Evolutionary conservation across 1,284 basidiomycete genomes (phyloP).

Genomic region (Boletus sp.): DNA sequence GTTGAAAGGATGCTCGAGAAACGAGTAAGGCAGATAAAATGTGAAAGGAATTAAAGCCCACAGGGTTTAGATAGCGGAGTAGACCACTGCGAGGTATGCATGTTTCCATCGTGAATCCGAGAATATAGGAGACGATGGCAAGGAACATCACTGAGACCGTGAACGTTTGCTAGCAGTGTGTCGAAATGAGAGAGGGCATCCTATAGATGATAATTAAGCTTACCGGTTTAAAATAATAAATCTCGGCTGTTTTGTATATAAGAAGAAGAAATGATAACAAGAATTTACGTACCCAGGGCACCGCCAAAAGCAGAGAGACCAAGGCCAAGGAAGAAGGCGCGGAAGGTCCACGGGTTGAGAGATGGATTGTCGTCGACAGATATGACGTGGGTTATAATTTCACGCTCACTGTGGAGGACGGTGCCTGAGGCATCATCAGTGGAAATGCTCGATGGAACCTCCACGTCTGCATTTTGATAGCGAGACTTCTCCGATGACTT

Average conservation of each 20-base stretch:
- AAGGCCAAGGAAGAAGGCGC: slow-evolving; percentile 61
- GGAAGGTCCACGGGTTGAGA: slow-evolving; percentile 61
- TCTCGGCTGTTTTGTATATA: slow-evolving; percentile 43
- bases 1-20: slow-evolving; percentile 44
- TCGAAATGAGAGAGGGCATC: not conserved
- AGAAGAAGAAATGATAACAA: not conserved
- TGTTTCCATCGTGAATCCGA: slow-evolving; percentile 47
- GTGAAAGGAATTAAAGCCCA: slow-evolving; percentile 24
- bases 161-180: slow-evolving; percentile 46
- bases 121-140: slow-evolving; percentile 46
- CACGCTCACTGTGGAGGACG: slow-evolving; percentile 48
- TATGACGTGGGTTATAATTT: slow-evolving; percentile 57
- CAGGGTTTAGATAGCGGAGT: slow-evolving; percentile 64
- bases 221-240: slow-evolving; percentile 66
- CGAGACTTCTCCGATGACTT: not conserved
- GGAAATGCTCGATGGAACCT: slow-evolving; percentile 30
- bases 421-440: slow-evolving; percentile 25
- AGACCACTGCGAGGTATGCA: slow-evolving; percentile 52
- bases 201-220: not conserved
- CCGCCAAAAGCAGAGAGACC: slow-evolving; percentile 65
- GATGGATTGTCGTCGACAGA: slow-evolving; percentile 57
- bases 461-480: slow-evolving; percentile 19
- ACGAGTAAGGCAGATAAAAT: slow-evolving; percentile 20
- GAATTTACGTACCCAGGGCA: slow-evolving; percentile 41
- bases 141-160: slow-evolving; percentile 56